Percentiles rank a stretch among this genome's conserved stretches.
phyloP scores from a whole-genome alignment of 495 filamentous ascomycete genomes.

The Xylaria intraflava region DNA sequence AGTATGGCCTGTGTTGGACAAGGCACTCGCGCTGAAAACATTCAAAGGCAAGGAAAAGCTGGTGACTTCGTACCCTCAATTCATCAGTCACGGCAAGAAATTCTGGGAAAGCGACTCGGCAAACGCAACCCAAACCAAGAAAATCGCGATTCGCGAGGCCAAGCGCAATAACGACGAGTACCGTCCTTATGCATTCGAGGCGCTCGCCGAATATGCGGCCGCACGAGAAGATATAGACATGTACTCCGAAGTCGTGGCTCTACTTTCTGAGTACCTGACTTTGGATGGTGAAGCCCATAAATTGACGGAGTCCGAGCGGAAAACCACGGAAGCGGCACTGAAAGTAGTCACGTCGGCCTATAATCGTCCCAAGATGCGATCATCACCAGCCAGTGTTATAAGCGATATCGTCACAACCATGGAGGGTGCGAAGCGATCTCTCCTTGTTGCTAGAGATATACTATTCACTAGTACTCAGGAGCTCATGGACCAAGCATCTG shows the following conservation, averaged over 20 bases:
- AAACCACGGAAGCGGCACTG: conserved; percentile 33
- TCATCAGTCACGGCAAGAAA: conserved; percentile 54
- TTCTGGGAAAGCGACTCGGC: conserved; percentile 51
- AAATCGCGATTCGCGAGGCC: conserved; percentile 76
- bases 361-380: conserved; percentile 31
- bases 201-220: conserved; percentile 62
- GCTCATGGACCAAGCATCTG: conserved; percentile 13
- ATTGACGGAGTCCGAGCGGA: conserved; percentile 29
- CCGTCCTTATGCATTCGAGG: conserved; percentile 64
- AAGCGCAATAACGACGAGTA: conserved; percentile 82
- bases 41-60: conserved; percentile 92
- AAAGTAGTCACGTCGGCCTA: conserved; percentile 37
- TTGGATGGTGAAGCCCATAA: conserved; percentile 23
- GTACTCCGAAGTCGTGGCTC: conserved; percentile 56
- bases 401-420: conserved; percentile 21
- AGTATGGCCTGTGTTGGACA: conserved; percentile 78
- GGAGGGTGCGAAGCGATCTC: conserved; percentile 16
- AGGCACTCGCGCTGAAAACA: conserved; percentile 75
- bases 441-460: conserved; percentile 18
- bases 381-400: conserved; percentile 27
- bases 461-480: conserved; percentile 17
- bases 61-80: conserved; percentile 74
- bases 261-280: conserved; percentile 55
- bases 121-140: conserved; percentile 38
- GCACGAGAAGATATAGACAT: conserved; percentile 60